Percentiles rank a stretch among this genome's conserved stretches.
Evolutionary conservation across 1,284 basidiomycete species (phyloP).

Genomic region (Ustilago vetiveriae): DNA sequence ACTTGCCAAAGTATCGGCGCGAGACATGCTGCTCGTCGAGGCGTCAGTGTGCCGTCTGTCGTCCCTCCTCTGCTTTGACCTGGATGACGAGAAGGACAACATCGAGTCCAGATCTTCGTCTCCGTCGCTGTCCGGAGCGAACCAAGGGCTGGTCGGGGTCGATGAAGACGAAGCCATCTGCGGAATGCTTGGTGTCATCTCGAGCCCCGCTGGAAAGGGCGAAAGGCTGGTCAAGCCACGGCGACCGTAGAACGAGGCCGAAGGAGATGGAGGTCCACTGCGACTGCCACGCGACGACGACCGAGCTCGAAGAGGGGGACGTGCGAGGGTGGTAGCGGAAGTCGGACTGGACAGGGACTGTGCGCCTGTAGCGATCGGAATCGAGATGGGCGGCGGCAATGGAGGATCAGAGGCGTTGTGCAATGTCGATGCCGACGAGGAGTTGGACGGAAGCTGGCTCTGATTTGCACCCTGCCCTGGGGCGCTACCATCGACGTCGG

Average conservation of each 20-base stretch:
- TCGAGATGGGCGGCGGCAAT: slow-evolving; percentile 41
- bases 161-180: slow-evolving; percentile 24
- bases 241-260: slow-evolving; percentile 44
- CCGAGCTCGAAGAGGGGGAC: slow-evolving; percentile 23
- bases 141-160: slow-evolving; percentile 26
- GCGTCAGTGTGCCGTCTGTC: slow-evolving; percentile 23
- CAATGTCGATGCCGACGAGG: slow-evolving; percentile 13
- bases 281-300: slow-evolving; percentile 41
- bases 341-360: slow-evolving; percentile 7
- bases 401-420: slow-evolving; percentile 21
- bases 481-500: slow-evolving; percentile 1
- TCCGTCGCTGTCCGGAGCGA: slow-evolving; percentile 41
- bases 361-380: slow-evolving; percentile 5
- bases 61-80: slow-evolving; percentile 31
- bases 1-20: neutral
- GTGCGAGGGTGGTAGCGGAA: slow-evolving; percentile 6
- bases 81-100: slow-evolving; percentile 34
- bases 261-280: slow-evolving; percentile 40
- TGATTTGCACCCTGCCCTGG: neutral
- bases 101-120: slow-evolving; percentile 29
- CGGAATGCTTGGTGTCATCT: slow-evolving; percentile 33
- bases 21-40: slow-evolving; percentile 1
- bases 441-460: neutral
- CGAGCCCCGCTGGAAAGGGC: slow-evolving; percentile 36
- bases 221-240: slow-evolving; percentile 39